Evolutionary conservation across 139 green algal genomes (phyloP).

Genomic region (Bryopsis sp.): DNA sequence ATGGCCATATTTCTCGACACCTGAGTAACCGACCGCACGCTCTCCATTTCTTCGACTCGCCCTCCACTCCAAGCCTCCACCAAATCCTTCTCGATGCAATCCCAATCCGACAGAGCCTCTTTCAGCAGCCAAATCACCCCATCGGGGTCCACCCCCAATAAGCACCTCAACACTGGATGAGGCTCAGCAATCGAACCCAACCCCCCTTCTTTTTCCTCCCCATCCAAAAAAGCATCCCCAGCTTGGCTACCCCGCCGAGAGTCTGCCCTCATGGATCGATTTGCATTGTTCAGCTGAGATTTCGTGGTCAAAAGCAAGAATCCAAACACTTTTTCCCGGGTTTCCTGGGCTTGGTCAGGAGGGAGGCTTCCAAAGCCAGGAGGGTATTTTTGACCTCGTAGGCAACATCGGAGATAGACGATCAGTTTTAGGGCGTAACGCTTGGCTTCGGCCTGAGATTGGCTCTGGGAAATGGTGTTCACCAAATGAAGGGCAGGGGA

Average conservation of each 20-base stretch:
- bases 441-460: not conserved
- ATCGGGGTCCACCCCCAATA: not conserved
- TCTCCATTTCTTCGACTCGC: constrained; percentile 2
- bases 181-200: not conserved
- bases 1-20: not conserved
- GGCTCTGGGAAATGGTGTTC: not conserved
- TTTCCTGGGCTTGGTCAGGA: not conserved
- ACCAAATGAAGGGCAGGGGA: not conserved
- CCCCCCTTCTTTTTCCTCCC: not conserved
- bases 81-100: constrained; percentile 5
- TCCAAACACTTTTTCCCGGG: not conserved
- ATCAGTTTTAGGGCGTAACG: not conserved
- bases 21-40: not conserved
- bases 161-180: constrained; percentile 2
- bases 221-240: too few species aligned
- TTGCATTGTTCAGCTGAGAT: not conserved
- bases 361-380: not conserved
- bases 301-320: not conserved
- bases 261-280: not conserved
- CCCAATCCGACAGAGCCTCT: not conserved
- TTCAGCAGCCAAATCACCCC: not conserved
- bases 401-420: not conserved
- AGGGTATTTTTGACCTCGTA: not conserved
- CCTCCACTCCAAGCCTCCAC: not conserved
- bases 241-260: too few species aligned